Conservation (phyloP, 768 basidiomycete species). For the Trametes coccinea region DNA sequence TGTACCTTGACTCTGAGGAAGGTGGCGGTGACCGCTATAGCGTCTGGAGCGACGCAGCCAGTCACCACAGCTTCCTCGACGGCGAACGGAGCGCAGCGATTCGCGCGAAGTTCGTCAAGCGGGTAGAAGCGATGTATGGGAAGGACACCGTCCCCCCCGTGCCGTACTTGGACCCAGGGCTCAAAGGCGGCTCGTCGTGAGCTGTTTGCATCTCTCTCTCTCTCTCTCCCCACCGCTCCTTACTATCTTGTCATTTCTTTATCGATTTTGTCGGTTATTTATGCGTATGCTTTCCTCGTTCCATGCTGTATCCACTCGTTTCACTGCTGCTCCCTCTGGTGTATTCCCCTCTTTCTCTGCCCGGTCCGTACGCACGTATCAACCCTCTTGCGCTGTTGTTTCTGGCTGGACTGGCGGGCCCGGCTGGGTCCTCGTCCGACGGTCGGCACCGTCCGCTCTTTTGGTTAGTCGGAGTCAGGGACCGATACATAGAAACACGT, state of each 20-base stretch:
- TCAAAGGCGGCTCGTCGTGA: not conserved
- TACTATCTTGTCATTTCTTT: not conserved
- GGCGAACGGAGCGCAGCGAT: conserved; percentile 50
- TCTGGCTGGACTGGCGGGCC: conserved; percentile 1
- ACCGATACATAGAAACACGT: not conserved
- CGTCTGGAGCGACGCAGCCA: conserved; percentile 41
- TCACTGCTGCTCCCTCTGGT: not conserved
- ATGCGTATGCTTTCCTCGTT: conserved; percentile 1
- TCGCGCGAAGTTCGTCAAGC: conserved; percentile 49
- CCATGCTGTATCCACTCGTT: not conserved
- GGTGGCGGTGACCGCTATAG: conserved; percentile 44
- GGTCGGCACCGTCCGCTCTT: not conserved
- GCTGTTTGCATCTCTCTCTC: not conserved
- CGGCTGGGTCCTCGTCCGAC: conserved; percentile 3
- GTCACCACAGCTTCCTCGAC: conserved; percentile 55
- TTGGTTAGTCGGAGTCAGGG: not conserved
- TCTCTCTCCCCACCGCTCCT: not conserved
- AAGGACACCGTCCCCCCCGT: conserved; percentile 45
- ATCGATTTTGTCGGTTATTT: not conserved
- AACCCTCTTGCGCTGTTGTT: too few relatives aligned
- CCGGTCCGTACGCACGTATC: not conserved
- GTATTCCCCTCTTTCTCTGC: not conserved
- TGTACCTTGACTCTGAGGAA: conserved; percentile 20
- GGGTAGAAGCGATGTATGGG: conserved; percentile 55
- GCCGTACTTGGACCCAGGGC: conserved; percentile 32